Percentiles rank a stretch among this genome's conserved stretches.
Evolutionary conservation across 176 grass and related monocot genomes (phyloP).

Genomic region (Aegilops umbellulata): DNA sequence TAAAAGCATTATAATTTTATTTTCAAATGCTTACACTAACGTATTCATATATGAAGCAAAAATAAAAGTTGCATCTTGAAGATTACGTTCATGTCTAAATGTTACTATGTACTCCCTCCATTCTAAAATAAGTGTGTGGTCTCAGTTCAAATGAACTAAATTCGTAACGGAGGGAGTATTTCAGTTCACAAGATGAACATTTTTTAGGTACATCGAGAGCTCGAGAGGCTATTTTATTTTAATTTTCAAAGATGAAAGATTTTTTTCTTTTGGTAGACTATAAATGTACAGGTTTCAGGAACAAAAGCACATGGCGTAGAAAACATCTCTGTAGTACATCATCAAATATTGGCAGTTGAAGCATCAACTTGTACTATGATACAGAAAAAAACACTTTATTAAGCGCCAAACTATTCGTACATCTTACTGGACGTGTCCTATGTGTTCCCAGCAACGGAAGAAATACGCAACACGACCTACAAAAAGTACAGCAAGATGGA

Average conservation of each 20-base stretch:
- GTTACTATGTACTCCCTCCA: too few species aligned
- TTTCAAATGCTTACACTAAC: background rate
- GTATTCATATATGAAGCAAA: background rate
- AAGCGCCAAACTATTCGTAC: background rate
- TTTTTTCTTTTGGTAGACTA: background rate
- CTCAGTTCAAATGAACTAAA: too few species aligned
- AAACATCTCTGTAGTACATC: background rate
- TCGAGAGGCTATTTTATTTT: background rate
- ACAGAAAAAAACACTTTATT: background rate
- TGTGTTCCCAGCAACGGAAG: background rate
- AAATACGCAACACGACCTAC: background rate
- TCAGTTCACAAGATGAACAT: background rate
- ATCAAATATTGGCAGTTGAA: background rate
- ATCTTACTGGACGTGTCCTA: background rate
- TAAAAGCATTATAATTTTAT: too few species aligned
- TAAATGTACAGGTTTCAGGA: background rate
- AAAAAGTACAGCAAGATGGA: background rate
- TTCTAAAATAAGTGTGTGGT: too few species aligned
- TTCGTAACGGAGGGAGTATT: background rate
- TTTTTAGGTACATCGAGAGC: background rate
- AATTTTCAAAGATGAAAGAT: background rate
- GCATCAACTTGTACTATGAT: background rate
- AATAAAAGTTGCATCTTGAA: background rate
- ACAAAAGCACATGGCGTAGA: background rate
- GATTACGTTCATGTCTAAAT: background rate